Percentiles rank a stretch among this genome's conserved stretches.
phyloP scores from a whole-genome alignment of 768 basidiomycete genomes.

The Scleroderma citrinum region DNA sequence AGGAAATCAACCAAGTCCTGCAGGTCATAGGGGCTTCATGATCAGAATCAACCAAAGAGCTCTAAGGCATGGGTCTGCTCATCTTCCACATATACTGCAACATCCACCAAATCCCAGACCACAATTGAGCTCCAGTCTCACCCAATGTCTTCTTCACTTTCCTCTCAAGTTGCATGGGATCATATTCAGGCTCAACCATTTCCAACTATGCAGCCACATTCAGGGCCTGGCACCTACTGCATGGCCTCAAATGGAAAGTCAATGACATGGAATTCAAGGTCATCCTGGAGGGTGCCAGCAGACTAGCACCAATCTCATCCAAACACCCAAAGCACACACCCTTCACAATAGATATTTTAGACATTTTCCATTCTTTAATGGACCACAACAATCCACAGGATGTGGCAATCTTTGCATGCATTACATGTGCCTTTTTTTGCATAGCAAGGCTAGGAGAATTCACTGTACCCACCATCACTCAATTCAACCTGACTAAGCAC shows the following conservation, averaged over 20 bases:
- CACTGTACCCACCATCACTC: conserved; percentile 26
- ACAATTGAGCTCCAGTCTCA: conserved; percentile 25
- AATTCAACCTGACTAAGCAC: conserved; percentile 28
- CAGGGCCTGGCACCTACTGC: conserved; percentile 42
- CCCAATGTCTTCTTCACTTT: conserved; percentile 31
- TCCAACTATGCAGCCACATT: conserved; percentile 34
- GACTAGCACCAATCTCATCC: conserved; percentile 8
- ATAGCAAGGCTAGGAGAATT: conserved; percentile 34
- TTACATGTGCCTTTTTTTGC: conserved; percentile 28
- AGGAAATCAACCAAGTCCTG: too few species aligned
- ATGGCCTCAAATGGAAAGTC: conserved; percentile 31
- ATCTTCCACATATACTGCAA: conserved; percentile 39
- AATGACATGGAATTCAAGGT: conserved; percentile 21
- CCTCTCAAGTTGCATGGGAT: conserved; percentile 24
- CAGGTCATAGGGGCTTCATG: too few species aligned
- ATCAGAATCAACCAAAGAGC: too few species aligned
- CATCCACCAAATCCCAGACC: conserved; percentile 25
- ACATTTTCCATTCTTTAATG: conserved; percentile 9
- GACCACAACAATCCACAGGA: conserved; percentile 25
- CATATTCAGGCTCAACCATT: conserved; percentile 29
- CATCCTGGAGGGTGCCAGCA: conserved; percentile 13
- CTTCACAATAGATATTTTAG: conserved; percentile 14
- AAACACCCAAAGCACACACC: conserved; percentile 26
- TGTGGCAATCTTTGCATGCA: conserved; percentile 23
- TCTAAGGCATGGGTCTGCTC: conserved; percentile 29